Evolutionary conservation across 495 filamentous ascomycete species (phyloP), one percentile per base, ranked within the genome.

Genomic region (Aspergillus sclerotiicarbonarius): DNA sequence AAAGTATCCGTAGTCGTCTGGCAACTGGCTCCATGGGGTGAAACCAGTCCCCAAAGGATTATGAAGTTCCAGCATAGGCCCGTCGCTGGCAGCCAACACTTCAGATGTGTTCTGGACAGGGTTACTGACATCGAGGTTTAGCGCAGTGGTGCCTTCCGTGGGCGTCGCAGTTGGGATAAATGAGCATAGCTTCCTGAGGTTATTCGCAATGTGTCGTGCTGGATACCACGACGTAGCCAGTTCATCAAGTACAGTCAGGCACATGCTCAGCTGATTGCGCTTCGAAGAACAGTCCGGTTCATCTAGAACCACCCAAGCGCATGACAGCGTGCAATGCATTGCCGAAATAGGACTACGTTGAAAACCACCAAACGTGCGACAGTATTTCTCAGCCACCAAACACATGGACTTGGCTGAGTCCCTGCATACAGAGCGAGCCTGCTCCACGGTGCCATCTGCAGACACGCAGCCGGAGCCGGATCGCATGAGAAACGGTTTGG

Each of bases 291-390:
- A 30, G 16, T 43, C 33, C 13, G 20, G 39, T 9, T 53, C 41
- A 15, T 46, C 49, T 1, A 59, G 50, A 15, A 59, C 9, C 10
- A 64, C 66, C 48, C 68, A 41, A 5, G 60, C 67, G 0, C 61
- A 63, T 0, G 63, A 70, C 8, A 70, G 51, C 8, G 58, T 70
- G 56, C 60, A 72, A 51, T 72, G 62, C 4, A 67, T 70, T 0
- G 69, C 54, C 0, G 69, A 65, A 4, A 72, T 62, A 0, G 69
- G 67, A 37, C 67, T 70, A 19, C 62, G 50, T 19, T 56, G 67
- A 58, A 72, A 72, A 30, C 63, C 63, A 43, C 67, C 65, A 39
- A 72, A 72, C 1, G 41, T 54, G 9, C 67, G 58, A 25, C 67
- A 47, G 43, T 72, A 72, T 39, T 68, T 68, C 43, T 72, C 60